These are phyloP conservation scores for Globisporangium nunn DNA, from an alignment of 352 stramenopile species.

Conservation along the genomic window DNA sequence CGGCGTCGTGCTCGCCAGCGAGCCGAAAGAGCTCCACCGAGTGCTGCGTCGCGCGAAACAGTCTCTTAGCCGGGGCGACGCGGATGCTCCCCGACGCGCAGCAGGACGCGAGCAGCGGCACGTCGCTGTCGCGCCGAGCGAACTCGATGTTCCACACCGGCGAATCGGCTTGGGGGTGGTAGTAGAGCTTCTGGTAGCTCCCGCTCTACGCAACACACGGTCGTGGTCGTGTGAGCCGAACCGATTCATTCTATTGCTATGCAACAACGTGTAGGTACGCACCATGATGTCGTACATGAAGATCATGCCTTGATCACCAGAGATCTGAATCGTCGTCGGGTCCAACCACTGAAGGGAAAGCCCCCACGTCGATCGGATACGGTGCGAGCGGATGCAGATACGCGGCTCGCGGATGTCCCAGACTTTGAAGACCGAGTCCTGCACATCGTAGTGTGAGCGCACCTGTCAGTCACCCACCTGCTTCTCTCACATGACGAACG, in stretches of 20 bases:
- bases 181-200: constrained; percentile 76
- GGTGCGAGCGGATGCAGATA: constrained; percentile 69
- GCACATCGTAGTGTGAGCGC: neutral
- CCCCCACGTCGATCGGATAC: constrained; percentile 77
- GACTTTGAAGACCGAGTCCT: constrained; percentile 81
- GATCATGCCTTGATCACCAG: constrained; percentile 74
- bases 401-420: constrained; percentile 81
- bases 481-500: neutral
- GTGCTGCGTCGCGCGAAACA: constrained; percentile 55
- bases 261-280: constrained; percentile 11
- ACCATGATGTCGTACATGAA: constrained; percentile 78
- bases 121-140: constrained; percentile 22
- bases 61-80: constrained; percentile 50
- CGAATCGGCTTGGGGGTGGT: constrained; percentile 78
- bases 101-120: constrained; percentile 51
- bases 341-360: constrained; percentile 73
- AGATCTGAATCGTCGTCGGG: constrained; percentile 66
- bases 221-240: neutral
- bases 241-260: neutral
- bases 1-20: constrained; percentile 39
- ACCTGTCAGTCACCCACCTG: too few relatives aligned
- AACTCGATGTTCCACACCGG: constrained; percentile 80
- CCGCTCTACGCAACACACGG: constrained; percentile 33
- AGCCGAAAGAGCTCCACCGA: constrained; percentile 70
- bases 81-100: constrained; percentile 68